A percentile compares a stretch with the other conserved stretches of the same genome.
Evolutionary conservation across 805 yeast species (phyloP).

Genomic region (Myxozyma kluyveri): DNA sequence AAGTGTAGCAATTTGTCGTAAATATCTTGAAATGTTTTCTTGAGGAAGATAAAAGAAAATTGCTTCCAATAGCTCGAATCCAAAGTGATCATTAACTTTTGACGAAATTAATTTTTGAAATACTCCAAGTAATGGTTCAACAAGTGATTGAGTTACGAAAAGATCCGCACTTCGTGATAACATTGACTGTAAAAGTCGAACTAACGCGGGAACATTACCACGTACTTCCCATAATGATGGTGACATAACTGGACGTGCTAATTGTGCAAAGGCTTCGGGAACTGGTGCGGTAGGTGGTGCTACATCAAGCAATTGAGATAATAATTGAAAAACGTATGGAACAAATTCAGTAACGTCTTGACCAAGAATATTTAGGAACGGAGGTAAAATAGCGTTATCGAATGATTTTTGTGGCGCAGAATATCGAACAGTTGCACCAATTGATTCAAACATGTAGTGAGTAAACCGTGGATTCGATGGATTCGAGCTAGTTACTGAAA

Average conservation of each 20-base stretch:
- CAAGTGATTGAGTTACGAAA: conserved; percentile 43
- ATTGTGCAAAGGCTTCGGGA: conserved; percentile 61
- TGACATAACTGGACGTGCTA: conserved; percentile 77
- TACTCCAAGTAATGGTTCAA: conserved; percentile 88
- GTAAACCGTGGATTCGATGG: conserved; percentile 95
- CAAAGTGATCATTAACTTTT: conserved; percentile 71
- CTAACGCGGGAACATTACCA: conserved; percentile 92
- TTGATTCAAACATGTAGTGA: conserved; percentile 85
- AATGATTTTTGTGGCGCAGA: conserved; percentile 40
- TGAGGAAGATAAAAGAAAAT: conserved; percentile 61
- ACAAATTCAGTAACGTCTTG: conserved; percentile 90
- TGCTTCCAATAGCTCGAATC: conserved; percentile 77
- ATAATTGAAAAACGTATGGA: conserved; percentile 88
- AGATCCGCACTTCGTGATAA: conserved; percentile 46
- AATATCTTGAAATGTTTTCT: conserved; percentile 48
- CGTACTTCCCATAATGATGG: conserved; percentile 92
- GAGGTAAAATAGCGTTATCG: conserved; percentile 61
- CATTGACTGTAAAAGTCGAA: conserved; percentile 72
- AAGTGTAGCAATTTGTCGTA: conserved; percentile 71
- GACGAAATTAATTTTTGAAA: conserved; percentile 91
- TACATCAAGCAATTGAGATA: conserved; percentile 70
- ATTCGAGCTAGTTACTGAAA: conserved; percentile 70
- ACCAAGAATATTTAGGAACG: conserved; percentile 62
- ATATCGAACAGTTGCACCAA: conserved; percentile 70
- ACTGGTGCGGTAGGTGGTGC: conserved; percentile 51